Conservation (phyloP, 2,329 filamentous ascomycete species). For the Colletotrichum tofieldiae region DNA sequence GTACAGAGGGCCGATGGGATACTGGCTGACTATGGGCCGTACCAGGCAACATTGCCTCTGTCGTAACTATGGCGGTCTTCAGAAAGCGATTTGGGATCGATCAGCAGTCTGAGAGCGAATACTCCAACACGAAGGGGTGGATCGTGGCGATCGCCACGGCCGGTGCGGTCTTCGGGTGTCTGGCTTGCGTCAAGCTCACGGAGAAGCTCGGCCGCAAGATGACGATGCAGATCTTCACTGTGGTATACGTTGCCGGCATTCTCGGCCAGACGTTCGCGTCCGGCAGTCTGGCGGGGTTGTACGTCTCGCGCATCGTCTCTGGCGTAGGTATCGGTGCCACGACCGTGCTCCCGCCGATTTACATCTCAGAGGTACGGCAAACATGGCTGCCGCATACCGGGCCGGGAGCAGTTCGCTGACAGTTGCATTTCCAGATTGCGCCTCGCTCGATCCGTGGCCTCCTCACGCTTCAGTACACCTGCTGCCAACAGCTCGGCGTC, state of each 20-base stretch:
- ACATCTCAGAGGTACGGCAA: conserved; percentile 47
- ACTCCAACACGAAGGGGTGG: conserved; percentile 51
- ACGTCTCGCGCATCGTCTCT: conserved; percentile 47
- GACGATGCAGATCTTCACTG: conserved; percentile 49
- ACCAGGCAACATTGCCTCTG: conserved; percentile 50
- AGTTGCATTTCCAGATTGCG: conserved; percentile 42
- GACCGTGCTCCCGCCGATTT: conserved; percentile 49
- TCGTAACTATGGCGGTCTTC: conserved; percentile 50
- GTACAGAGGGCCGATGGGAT: neutral
- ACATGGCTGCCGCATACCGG: neutral
- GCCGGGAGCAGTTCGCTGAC: neutral
- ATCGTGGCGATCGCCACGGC: conserved; percentile 52
- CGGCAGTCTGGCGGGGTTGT: conserved; percentile 48
- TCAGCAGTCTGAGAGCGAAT: conserved; percentile 46
- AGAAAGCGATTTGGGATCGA: conserved; percentile 47
- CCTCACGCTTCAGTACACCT: conserved; percentile 52
- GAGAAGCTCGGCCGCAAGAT: conserved; percentile 46
- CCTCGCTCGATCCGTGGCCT: conserved; percentile 51
- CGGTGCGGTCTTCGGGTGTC: conserved; percentile 50
- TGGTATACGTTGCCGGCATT: conserved; percentile 55
- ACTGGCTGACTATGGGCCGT: neutral
- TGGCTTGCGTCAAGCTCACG: conserved; percentile 48
- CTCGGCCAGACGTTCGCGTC: conserved; percentile 51
- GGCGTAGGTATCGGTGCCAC: conserved; percentile 49
- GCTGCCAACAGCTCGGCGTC: conserved; percentile 52